phyloP scores from a whole-genome alignment of 2,329 filamentous ascomycete species.

The Hypoxylon sp. region DNA sequence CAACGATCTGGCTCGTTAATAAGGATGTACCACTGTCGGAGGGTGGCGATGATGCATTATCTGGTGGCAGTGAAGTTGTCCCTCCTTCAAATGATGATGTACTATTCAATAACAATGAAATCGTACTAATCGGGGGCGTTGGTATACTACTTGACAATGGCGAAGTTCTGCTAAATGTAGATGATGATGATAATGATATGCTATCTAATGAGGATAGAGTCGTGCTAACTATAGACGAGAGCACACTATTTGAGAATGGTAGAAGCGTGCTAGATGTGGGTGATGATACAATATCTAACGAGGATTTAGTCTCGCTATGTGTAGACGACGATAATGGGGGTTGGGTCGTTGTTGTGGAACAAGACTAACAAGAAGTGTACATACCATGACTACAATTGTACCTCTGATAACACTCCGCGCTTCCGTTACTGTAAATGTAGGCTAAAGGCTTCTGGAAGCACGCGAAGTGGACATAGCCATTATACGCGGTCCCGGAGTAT shows the following conservation, averaged over 20 bases:
- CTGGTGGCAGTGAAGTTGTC: background rate
- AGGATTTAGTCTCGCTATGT: background rate
- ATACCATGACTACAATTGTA: conserved; percentile 9
- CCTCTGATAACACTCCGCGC: background rate
- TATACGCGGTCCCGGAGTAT: background rate
- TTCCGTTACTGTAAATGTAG: background rate
- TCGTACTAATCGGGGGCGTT: background rate
- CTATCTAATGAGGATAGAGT: background rate
- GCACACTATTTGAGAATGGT: background rate
- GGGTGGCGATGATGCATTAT: background rate
- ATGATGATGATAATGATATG: background rate
- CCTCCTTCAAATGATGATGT: background rate
- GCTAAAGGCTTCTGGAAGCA: conserved; percentile 14
- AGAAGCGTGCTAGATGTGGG: background rate
- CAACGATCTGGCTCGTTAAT: background rate
- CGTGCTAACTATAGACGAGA: background rate
- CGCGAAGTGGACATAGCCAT: conserved; percentile 4
- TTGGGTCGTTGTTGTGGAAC: background rate
- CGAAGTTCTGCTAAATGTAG: background rate
- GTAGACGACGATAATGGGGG: background rate
- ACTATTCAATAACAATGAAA: background rate
- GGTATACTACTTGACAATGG: background rate
- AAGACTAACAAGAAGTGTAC: background rate
- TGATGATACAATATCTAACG: background rate
- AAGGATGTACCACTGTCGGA: background rate